Percentiles rank a stretch among this genome's conserved stretches.
These are phyloP conservation scores for Lichtheimia hyalospora DNA, from an alignment of 371 early-diverging fungal species.

Conservation along the genomic window DNA sequence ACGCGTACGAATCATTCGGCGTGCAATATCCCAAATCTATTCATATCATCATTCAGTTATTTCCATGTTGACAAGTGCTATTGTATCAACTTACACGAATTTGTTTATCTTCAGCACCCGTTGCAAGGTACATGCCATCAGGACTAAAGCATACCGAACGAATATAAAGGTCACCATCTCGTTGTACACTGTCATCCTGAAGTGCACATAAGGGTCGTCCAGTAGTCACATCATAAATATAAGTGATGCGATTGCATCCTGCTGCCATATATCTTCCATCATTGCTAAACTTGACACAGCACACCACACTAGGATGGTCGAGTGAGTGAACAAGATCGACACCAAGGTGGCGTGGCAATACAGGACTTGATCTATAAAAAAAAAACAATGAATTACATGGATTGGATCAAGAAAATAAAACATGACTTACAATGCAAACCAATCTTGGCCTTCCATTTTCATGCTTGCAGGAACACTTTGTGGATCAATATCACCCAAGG, in stretches of 20 bases:
- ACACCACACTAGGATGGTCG: slow-evolving; percentile 92
- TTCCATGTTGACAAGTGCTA: not conserved
- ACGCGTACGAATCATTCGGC: slow-evolving; percentile 59
- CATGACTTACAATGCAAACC: slow-evolving; percentile 79
- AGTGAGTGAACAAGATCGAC: slow-evolving; percentile 86
- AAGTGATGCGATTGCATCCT: slow-evolving; percentile 91
- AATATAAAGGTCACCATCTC: slow-evolving; percentile 88
- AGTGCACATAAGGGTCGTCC: slow-evolving; percentile 52
- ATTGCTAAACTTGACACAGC: slow-evolving; percentile 93
- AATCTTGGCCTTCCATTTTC: slow-evolving; percentile 88
- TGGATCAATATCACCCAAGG: slow-evolving; percentile 81
- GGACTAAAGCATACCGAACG: slow-evolving; percentile 97
- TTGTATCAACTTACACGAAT: slow-evolving; percentile 64
- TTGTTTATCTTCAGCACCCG: slow-evolving; percentile 96
- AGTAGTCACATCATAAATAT: slow-evolving; percentile 83
- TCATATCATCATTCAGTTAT: not conserved
- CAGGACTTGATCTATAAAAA: slow-evolving; percentile 66
- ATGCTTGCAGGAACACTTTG: slow-evolving; percentile 81
- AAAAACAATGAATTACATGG: not conserved
- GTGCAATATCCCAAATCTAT: slow-evolving; percentile 72
- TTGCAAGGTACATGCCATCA: slow-evolving; percentile 89
- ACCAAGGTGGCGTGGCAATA: slow-evolving; percentile 67
- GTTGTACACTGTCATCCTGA: slow-evolving; percentile 75
- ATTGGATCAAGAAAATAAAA: not conserved
- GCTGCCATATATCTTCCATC: slow-evolving; percentile 94